Evolutionary conservation across 306 rosid genomes (phyloP), one percentile per base, ranked within the genome.

Genomic region (Prunus davidiana): DNA sequence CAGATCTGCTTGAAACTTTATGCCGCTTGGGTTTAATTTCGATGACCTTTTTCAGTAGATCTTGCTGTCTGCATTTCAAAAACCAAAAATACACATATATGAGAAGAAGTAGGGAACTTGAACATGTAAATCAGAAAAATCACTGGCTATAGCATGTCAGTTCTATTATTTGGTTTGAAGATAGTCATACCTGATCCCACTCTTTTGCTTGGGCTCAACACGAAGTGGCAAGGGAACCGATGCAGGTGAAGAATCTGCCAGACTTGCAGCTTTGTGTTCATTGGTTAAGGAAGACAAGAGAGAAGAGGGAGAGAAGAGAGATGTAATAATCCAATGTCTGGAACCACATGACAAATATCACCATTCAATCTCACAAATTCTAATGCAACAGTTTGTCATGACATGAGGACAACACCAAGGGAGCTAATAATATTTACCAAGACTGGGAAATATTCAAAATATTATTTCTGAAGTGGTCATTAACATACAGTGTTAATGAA

Each of bases 181-280:
- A 82, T 19, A 68, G 69, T 68, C 45, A 78, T 81, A 92, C 97
- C 97, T 95, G 81, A 95, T 95, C 64, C 97, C 96, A 70, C 98
- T 90, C 83, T 88, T 92, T 56, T 93, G 96, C 80, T 92, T 95
- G 73, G 97, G 97, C 79, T 95, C 98, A 62, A 95, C 96, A n/a
- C 97, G 97, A 67, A 90, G 89, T 6, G 96, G 73, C 83, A 92
- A 83, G 32, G 97, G 97, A 55, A 86, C 89, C 4, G 90, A 85
- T 25, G 90, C 97, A 67, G 96, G 96, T 47, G 98, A 83, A 72
- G 98, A 95, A 89, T 95, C 98, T 32, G 91, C 97, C 61, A 90
- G 76, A 79, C 81, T 95, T 28, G 98, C 96, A 73, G 98, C 98
- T 86, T 86, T 80, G 98, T 94, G 82, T 67, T 71, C 58, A 74